phyloP scores from a whole-genome alignment of 1,284 basidiomycete genomes.

The Austroboletus rostrupii region DNA sequence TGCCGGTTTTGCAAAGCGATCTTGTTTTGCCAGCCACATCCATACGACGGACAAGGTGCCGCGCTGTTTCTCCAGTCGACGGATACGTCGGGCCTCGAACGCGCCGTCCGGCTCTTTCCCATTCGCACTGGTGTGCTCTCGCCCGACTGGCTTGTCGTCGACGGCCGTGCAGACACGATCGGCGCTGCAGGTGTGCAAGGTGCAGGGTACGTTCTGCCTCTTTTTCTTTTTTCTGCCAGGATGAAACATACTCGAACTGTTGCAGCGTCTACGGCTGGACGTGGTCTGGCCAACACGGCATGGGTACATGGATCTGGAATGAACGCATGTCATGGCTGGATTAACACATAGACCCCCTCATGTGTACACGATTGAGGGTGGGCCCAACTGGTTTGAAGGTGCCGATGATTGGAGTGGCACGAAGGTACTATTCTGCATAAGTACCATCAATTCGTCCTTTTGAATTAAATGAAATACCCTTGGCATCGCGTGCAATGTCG shows the following conservation, averaged over 20 bases:
- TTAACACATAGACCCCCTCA: slow-evolving; percentile 25
- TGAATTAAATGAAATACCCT: too few species aligned
- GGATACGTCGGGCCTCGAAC: slow-evolving; percentile 57
- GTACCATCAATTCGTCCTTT: too few species aligned
- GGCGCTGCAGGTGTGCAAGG: slow-evolving; percentile 72
- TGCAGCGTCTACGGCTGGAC: slow-evolving; percentile 37
- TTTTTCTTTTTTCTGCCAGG: neutral
- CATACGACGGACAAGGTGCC: slow-evolving; percentile 34
- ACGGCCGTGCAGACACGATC: slow-evolving; percentile 44
- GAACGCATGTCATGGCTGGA: slow-evolving; percentile 47
- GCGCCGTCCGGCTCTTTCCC: slow-evolving; percentile 68
- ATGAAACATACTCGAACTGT: neutral
- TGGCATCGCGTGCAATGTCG: too few species aligned
- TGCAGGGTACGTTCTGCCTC: slow-evolving; percentile 54
- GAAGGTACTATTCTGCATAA: too few species aligned
- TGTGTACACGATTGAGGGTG: too few species aligned
- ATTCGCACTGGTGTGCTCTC: slow-evolving; percentile 71
- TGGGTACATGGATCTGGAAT: slow-evolving; percentile 51
- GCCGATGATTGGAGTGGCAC: too few species aligned
- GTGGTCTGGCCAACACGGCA: neutral
- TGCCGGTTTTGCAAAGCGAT: slow-evolving; percentile 41
- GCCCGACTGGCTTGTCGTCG: slow-evolving; percentile 74
- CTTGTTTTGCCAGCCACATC: slow-evolving; percentile 70
- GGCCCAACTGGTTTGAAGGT: too few species aligned
- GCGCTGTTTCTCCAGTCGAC: slow-evolving; percentile 61